These are phyloP conservation scores for Pseudogymnoascus sp. DNA, from an alignment of 2,329 filamentous ascomycete genomes.

Conservation along the genomic window DNA sequence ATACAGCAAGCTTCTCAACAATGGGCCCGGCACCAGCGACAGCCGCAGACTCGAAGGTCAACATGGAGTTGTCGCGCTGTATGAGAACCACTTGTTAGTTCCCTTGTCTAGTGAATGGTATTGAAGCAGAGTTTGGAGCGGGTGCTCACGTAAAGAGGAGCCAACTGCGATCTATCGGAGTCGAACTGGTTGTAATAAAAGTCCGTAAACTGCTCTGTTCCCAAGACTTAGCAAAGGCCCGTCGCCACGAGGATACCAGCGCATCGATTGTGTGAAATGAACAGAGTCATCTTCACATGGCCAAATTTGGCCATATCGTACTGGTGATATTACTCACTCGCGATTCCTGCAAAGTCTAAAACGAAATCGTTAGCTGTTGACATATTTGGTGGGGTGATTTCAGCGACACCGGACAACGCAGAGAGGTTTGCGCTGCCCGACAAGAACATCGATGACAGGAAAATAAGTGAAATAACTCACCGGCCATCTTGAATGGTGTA, in stretches of 20 bases:
- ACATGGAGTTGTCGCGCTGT: conserved; percentile 77
- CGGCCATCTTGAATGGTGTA: conserved; percentile 24
- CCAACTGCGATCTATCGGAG: conserved; percentile 56
- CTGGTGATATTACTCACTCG: conserved; percentile 31
- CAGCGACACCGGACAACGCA: background rate
- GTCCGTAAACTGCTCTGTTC: conserved; percentile 72
- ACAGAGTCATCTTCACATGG: background rate
- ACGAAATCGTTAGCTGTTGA: conserved; percentile 18
- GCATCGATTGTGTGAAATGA: background rate
- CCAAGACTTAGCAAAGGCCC: background rate
- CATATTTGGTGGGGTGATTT: conserved; percentile 3
- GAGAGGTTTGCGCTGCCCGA: background rate
- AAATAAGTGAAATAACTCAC: conserved; percentile 19
- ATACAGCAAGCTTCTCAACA: conserved; percentile 72
- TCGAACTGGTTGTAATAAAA: conserved; percentile 94
- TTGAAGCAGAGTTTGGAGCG: background rate
- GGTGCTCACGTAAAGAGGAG: conserved; percentile 69
- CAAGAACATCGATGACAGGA: background rate
- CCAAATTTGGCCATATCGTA: background rate
- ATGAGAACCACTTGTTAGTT: conserved; percentile 11
- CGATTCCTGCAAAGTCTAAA: conserved; percentile 35
- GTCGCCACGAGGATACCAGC: background rate
- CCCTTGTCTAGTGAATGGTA: background rate
- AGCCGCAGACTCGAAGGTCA: conserved; percentile 78
- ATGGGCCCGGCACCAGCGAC: conserved; percentile 60